A percentile compares a stretch with the other conserved stretches of the same genome.
Conservation (phyloP, 305 asterid species). For the Fraxinus baroniana region DNA sequence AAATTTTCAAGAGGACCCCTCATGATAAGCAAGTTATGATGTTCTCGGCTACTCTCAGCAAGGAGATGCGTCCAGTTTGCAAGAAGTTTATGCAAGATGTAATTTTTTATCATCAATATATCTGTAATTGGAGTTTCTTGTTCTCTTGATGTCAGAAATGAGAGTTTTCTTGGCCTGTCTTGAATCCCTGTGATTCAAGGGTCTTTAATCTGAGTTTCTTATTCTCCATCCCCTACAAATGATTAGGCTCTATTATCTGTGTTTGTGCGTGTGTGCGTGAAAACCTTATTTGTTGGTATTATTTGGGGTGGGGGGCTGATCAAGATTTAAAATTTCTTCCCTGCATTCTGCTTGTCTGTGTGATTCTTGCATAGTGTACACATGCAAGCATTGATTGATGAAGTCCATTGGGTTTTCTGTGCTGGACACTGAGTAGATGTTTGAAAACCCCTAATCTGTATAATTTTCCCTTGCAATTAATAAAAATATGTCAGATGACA, state of each 20-base stretch:
- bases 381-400: not conserved
- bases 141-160: not conserved
- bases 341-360: not conserved
- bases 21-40: conserved; percentile 60
- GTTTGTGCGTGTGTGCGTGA: not conserved
- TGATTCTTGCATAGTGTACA: not conserved
- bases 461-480: not conserved
- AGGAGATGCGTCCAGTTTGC: conserved; percentile 54
- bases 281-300: not conserved
- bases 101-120: conserved; percentile 39
- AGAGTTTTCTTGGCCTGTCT: not conserved
- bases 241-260: not conserved
- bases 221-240: not conserved
- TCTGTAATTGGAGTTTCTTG: not conserved
- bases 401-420: not conserved
- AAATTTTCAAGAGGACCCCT: conserved; percentile 53
- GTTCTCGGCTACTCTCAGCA: conserved; percentile 58
- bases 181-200: not conserved
- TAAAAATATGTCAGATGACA: not conserved
- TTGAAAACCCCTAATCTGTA: not conserved
- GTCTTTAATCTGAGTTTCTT: not conserved
- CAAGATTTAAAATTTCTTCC: not conserved
- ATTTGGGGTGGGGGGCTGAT: not conserved
- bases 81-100: conserved; percentile 57
- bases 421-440: not conserved